Percentiles rank a stretch among this genome's conserved stretches.
Conservation (phyloP, 2,329 filamentous ascomycete genomes). For the Trichophyton equinum region DNA sequence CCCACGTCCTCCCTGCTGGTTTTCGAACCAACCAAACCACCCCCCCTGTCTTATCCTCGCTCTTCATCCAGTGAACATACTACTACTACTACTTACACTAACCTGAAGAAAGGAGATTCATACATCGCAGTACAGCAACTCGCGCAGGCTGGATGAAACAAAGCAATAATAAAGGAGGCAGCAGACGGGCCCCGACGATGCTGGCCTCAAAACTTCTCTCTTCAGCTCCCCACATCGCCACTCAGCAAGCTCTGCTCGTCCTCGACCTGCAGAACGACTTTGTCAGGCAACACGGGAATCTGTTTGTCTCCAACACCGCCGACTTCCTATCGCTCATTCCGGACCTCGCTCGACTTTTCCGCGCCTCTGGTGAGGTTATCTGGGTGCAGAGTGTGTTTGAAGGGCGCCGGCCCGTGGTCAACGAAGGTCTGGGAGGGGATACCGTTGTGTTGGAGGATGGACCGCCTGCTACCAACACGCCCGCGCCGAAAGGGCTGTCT, state of each 20-base stretch:
- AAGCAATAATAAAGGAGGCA: background rate
- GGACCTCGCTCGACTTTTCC: constrained; percentile 58
- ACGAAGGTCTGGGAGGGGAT: constrained; percentile 37
- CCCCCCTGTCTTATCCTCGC: background rate
- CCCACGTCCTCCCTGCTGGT: background rate
- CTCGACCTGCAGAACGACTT: constrained; percentile 91
- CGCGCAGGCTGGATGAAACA: background rate
- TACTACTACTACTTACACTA: background rate
- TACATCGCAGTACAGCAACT: background rate
- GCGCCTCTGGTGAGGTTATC: constrained; percentile 59
- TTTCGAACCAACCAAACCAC: background rate
- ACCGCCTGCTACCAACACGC: background rate
- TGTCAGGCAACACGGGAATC: constrained; percentile 51
- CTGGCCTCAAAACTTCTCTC: constrained; percentile 11
- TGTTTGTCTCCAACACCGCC: constrained; percentile 52
- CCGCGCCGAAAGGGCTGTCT: background rate
- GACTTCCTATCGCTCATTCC: constrained; percentile 57
- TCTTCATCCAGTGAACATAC: background rate
- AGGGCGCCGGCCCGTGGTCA: constrained; percentile 45
- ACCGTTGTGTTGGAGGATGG: constrained; percentile 27
- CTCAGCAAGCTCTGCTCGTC: constrained; percentile 59
- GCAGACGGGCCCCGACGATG: background rate
- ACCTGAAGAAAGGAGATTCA: background rate
- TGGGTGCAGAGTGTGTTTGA: constrained; percentile 74
- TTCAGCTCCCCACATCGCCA: constrained; percentile 32